A percentile compares a stretch with the other conserved stretches of the same genome.
These are phyloP conservation scores for Irpex sp. DNA, from an alignment of 1,284 basidiomycete genomes.

Conservation along the genomic window DNA sequence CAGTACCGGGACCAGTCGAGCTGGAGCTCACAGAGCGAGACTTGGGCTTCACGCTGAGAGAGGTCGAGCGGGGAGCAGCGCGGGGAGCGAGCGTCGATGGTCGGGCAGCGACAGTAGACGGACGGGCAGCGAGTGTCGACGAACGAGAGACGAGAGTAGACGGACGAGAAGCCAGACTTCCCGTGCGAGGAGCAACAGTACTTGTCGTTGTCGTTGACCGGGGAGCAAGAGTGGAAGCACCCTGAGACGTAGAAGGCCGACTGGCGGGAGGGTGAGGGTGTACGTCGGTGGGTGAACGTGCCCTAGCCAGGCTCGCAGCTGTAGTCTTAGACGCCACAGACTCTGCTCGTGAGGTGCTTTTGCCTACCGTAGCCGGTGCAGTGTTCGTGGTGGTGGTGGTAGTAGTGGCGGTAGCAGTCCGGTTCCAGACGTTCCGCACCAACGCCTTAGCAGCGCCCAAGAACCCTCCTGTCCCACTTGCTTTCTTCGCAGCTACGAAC, in stretches of 20 bases:
- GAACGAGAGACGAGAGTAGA: neutral
- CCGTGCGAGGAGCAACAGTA: too few species aligned
- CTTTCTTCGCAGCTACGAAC: neutral
- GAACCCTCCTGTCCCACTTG: conserved; percentile 29
- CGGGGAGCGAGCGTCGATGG: conserved; percentile 1
- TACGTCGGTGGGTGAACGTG: conserved; percentile 21
- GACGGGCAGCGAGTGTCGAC: conserved; percentile 6
- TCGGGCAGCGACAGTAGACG: conserved; percentile 4
- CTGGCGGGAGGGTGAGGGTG: too few species aligned
- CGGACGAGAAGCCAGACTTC: conserved; percentile 22
- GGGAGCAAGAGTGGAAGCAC: too few species aligned
- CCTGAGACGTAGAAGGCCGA: too few species aligned
- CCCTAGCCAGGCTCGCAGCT: conserved; percentile 7
- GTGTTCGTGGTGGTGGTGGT: conserved; percentile 20
- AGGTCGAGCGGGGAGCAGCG: conserved; percentile 4
- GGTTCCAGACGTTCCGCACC: conserved; percentile 34
- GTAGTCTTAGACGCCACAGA: conserved; percentile 3
- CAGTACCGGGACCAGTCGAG: too few species aligned
- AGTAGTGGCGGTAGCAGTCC: conserved; percentile 22
- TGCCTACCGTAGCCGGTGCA: neutral
- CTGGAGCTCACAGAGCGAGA: too few species aligned
- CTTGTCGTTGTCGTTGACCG: too few species aligned
- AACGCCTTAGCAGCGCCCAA: conserved; percentile 34
- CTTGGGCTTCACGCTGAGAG: too few species aligned
- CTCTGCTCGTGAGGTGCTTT: conserved; percentile 7